Base-by-base conservation (phyloP, 768 basidiomycete genomes). In the Candolleomyces eurysporus region DNA sequence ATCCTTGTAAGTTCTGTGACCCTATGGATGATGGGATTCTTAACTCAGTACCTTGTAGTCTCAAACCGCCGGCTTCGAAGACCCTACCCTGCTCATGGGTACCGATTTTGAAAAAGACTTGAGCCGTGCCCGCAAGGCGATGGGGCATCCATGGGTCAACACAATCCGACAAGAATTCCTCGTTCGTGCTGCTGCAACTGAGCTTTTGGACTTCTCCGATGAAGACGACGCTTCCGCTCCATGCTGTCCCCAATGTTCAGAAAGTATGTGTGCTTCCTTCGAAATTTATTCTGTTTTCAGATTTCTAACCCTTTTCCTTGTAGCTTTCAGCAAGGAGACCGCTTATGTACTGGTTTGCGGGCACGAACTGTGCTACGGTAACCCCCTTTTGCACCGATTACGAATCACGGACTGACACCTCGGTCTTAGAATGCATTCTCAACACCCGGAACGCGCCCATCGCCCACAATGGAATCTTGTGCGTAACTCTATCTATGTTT, bases 321-420 rank as follows among this genome's bases (percentile, higher is more conserved):
- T 63, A 83, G 83, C 82, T 60, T 80, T 82, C 58, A 72, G 76
- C 32, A 75, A 75, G 16, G 75, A 81, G 53, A 84, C 78, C 1
- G 26, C 26, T 26, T 78, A 84, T 7, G 72, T 92, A n/a, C 78
- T 91, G 10, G 69, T 73, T 0, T 92, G 92, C 65, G 78, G 82
- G 0, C 90, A 92, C 65, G 83, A 86, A 59, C 79, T 89, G 42
- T 92, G 91, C 66, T 78, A 76, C 31, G 82, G 85, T 85, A 2
- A 26, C 31, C 40, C 78, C 66, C 40, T 46, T 6, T 3, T 17
- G 11, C n/a, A 53, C 3, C 21, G 13, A 11, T 56, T 30, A 6
- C n/a, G 14, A 13, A 22, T 16, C 43, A 50, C 36, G 16, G 22
- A 60, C 31, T 59, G 53, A 7, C 13, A 52, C 26, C 9, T 14